Conservation (phyloP, 1,284 basidiomycete genomes). For the Leccinum variabile region DNA sequence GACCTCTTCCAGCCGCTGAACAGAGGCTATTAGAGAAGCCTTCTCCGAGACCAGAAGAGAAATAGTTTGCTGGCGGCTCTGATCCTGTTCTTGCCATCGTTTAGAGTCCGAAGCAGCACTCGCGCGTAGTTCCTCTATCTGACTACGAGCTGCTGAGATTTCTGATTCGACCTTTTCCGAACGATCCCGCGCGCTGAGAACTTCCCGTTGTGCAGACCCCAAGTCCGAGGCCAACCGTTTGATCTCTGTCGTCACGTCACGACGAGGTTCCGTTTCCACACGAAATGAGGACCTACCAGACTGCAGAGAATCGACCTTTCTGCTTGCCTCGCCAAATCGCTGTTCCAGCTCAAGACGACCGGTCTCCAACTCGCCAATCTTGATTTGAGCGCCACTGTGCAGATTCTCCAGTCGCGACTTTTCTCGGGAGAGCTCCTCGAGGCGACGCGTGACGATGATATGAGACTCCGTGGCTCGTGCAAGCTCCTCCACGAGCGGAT, state of each 20-base stretch:
- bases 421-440: constrained; percentile 28
- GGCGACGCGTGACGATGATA: constrained; percentile 11
- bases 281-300: constrained; percentile 18
- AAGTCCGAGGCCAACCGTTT: constrained; percentile 22
- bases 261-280: not conserved
- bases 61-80: constrained; percentile 65
- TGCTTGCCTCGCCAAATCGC: constrained; percentile 10
- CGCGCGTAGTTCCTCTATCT: constrained; percentile 21
- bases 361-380: constrained; percentile 21
- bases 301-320: constrained; percentile 18
- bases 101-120: constrained; percentile 14
- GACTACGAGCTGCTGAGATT: constrained; percentile 19
- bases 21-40: constrained; percentile 51
- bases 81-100: constrained; percentile 36
- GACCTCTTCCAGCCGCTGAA: constrained; percentile 50
- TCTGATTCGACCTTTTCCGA: constrained; percentile 26
- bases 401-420: constrained; percentile 30
- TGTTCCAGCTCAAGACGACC: constrained; percentile 13
- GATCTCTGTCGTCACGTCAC: constrained; percentile 22
- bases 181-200: constrained; percentile 8
- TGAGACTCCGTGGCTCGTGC: constrained; percentile 13
- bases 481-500: constrained; percentile 22
- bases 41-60: constrained; percentile 70
- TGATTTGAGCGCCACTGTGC: constrained; percentile 21
- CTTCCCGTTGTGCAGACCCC: constrained; percentile 15